Base-by-base conservation (phyloP, 2,329 filamentous ascomycete genomes). In the Trichophyton simii region DNA sequence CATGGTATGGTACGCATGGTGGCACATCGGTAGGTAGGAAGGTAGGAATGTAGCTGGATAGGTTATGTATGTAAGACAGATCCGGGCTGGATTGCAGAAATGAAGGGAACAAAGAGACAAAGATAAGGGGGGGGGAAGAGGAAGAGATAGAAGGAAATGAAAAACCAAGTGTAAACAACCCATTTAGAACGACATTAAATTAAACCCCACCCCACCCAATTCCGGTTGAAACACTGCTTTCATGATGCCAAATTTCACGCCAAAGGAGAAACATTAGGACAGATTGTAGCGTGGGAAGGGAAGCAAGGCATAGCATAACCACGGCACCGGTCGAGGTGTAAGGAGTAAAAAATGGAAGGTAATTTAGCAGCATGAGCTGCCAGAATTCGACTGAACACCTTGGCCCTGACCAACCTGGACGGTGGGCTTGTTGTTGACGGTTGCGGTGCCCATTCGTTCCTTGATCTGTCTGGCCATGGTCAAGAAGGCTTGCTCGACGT, bases 381-480 rank as follows among this genome's bases (percentile, higher is more conserved):
- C 89, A 70, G 88, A 89, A 69, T 87, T 87, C 71, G 86, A 88
- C 76, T 95, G 89, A 68, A 99, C 92, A 70, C 91, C 91, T 77
- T 95, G 91, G 72, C 94, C 94, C 74, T 91, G 88, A 63, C 91
- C 89, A 71, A 99, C 94, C 75, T 96, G 91, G 70, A 99, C 91
- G 70, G 89, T 95, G 67, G 92, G 92, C 83, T 97, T 99, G 80
- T 92, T 95, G 85, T 97, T 97, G 81, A 91, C 91, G 67, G 88
- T 88, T 66, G 92, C 94, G 69, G 90, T 96, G 72, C 94, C 94
- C 92, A 99, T 99, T 73, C 94, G 88, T 82, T 97, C 92, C 85
- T 99, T 99, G 81, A 99, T 99, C 79, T 99, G 94, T 77, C 94
- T 88, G 70, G 94, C 94, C 94, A 99, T 99, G 76, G 94, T 99